phyloP scores from a whole-genome alignment of 1,284 basidiomycete genomes.

The Entoloma clypeatum region DNA sequence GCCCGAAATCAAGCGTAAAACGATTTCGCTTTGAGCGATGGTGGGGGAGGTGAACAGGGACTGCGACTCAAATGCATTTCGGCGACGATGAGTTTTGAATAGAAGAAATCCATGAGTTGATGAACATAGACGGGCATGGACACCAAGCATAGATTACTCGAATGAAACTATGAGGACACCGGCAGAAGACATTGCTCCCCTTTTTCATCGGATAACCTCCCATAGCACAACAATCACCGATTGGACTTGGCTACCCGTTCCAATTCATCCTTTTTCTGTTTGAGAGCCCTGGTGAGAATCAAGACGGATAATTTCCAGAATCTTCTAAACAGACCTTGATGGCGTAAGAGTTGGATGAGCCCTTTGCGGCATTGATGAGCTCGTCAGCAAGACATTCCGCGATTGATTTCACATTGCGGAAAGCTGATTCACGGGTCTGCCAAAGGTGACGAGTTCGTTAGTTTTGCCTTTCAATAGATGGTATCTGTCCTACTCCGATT shows the following conservation, averaged over 20 bases:
- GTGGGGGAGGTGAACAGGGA: too few relatives aligned
- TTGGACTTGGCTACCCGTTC: constrained; percentile 99
- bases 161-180: constrained; percentile 9
- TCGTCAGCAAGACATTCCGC: constrained; percentile 99
- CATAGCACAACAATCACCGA: constrained; percentile 59
- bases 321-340: constrained; percentile 72
- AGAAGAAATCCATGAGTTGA: too few relatives aligned
- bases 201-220: constrained; percentile 15
- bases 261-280: constrained; percentile 90
- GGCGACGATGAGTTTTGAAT: too few relatives aligned
- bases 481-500: constrained; percentile 70
- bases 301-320: not conserved
- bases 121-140: constrained; percentile 9
- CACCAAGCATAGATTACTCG: constrained; percentile 6
- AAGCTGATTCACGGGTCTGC: constrained; percentile 97
- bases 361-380: constrained; percentile 99
- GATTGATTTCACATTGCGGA: constrained; percentile 99
- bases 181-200: constrained; percentile 12
- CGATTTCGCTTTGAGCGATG: too few relatives aligned
- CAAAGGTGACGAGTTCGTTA: constrained; percentile 6
- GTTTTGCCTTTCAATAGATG: not conserved
- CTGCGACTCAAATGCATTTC: too few relatives aligned
- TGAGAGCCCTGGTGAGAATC: constrained; percentile 11
- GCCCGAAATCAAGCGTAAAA: too few relatives aligned
- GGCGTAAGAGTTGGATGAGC: constrained; percentile 99